Percentiles rank a stretch among this genome's conserved stretches.
phyloP scores from a whole-genome alignment of 2,329 filamentous ascomycete genomes.

The Leptosphaerulina australis region DNA sequence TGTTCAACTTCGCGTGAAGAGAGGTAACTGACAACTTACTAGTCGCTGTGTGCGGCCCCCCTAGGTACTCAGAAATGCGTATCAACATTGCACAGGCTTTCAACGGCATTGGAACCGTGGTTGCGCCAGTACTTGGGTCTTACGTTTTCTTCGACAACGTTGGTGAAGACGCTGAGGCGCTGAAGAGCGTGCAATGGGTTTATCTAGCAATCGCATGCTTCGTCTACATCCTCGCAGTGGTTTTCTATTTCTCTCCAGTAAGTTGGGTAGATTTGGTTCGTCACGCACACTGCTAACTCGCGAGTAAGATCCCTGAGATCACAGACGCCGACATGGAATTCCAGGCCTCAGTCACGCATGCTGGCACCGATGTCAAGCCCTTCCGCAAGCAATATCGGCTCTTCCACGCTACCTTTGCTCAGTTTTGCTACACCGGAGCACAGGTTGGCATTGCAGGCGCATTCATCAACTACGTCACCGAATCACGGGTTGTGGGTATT shows the following conservation, averaged over 20 bases:
- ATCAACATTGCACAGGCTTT: conserved; percentile 66
- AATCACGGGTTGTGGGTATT: conserved; percentile 43
- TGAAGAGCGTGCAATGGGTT: conserved; percentile 68
- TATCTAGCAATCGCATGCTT: conserved; percentile 68
- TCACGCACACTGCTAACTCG: neutral
- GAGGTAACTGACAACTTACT: conserved; percentile 23
- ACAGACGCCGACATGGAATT: conserved; percentile 60
- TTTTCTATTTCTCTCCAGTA: conserved; percentile 62
- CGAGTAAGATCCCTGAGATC: conserved; percentile 11
- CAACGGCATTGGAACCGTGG: conserved; percentile 63
- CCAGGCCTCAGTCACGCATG: conserved; percentile 51
- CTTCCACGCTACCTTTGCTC: conserved; percentile 76
- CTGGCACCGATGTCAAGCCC: conserved; percentile 53
- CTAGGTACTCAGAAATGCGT: conserved; percentile 62
- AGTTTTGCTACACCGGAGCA: conserved; percentile 81
- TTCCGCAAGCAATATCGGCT: conserved; percentile 69
- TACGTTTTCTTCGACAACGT: conserved; percentile 67
- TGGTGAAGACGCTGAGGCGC: conserved; percentile 54
- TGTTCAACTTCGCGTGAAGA: neutral
- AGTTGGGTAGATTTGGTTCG: neutral
- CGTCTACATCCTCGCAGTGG: conserved; percentile 60
- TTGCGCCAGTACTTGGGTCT: conserved; percentile 64
- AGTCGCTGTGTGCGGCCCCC: conserved; percentile 62
- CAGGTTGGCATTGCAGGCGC: conserved; percentile 63
- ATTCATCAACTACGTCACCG: conserved; percentile 57